phyloP scores from a whole-genome alignment of 345 rosid species.

The Noccaea bulbosa region DNA sequence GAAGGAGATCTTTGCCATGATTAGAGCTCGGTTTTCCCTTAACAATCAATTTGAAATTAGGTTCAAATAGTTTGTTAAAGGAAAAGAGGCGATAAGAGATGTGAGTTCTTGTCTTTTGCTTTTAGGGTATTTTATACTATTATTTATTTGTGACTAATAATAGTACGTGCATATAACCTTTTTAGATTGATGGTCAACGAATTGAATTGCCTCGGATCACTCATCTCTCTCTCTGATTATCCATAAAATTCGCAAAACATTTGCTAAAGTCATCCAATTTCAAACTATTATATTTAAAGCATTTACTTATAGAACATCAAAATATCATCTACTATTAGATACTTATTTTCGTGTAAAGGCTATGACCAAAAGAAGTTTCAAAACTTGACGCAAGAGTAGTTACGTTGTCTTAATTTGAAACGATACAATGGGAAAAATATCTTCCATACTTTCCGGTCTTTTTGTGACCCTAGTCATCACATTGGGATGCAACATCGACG shows the following conservation, averaged over 20 bases:
- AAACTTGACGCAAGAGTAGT: not conserved
- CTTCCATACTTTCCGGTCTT: constrained; percentile 4
- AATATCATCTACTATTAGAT: constrained; percentile 24
- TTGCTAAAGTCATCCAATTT: constrained; percentile 9
- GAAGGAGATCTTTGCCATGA: constrained; percentile 41
- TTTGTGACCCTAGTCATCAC: constrained; percentile 22
- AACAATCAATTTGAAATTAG: constrained; percentile 38
- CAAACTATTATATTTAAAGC: constrained; percentile 1
- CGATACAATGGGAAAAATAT: constrained; percentile 25
- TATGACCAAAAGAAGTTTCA: constrained; percentile 6
- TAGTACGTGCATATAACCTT: constrained; percentile 5
- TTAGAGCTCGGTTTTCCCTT: constrained; percentile 31
- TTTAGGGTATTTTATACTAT: constrained; percentile 20
- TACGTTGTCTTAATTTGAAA: constrained; percentile 2
- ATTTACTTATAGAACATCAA: constrained; percentile 6
- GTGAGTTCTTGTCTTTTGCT: constrained; percentile 13
- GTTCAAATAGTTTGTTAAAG: constrained; percentile 43
- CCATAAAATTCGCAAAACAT: constrained; percentile 15
- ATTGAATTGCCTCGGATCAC: not conserved
- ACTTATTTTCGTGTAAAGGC: not conserved
- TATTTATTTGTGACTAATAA: constrained; percentile 21
- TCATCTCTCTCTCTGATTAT: constrained; percentile 24
- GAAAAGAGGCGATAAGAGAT: constrained; percentile 35
- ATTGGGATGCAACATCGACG: constrained; percentile 26
- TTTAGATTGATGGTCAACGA: constrained; percentile 16